Base-by-base conservation (phyloP, 2,329 filamentous ascomycete species). In the Lasiodiplodia theobromae region DNA sequence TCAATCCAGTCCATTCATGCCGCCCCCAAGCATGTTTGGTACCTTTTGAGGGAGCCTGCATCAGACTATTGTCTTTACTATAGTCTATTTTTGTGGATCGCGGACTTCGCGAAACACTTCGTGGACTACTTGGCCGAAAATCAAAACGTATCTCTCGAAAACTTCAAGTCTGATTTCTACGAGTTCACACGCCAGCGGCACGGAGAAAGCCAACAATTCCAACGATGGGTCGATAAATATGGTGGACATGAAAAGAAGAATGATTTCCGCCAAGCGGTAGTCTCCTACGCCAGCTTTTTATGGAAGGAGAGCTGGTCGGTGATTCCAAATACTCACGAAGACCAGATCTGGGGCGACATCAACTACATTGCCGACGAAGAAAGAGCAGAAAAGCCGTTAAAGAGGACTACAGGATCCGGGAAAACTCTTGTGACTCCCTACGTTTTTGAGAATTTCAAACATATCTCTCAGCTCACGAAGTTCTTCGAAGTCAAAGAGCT, bases 391-490 rank as follows among this genome's bases (percentile, higher is more conserved):
- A 2, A 64, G 1, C 28, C 12, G 2, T 25, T 37, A 53, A 40
- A n/a, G 4, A 71, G 18, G 67, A 74, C 25, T 52, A 51, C 31
- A 72, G 40, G 52, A 68, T 14, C 60, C 3, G 60, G n/a, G 3
- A 51, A 70, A 3, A 95, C 92, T 0, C 79, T 92, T 0, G 90
- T 94, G 0, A 95, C 93, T 0, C 87, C 89, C 0, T 92, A 91
- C 68, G 86, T 91, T 0, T 85, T 88, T 69, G 74, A 86, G 3
- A 87, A 87, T 67, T 96, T 96, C 71, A 81, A 83, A 3, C 79
- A 89, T 23, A 85, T 93, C 76, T 85, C 85, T 4, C 37, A n/a
- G 10, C 49, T 67, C 14, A 25, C 31, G 4, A n/a, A 18, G 12
- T 58, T 37, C 28, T 58, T 67, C 16, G 53, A 47, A n/a, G 12